These are phyloP conservation scores for Solanum virginianum DNA, from an alignment of 257 asterid species.

Conservation along the genomic window DNA sequence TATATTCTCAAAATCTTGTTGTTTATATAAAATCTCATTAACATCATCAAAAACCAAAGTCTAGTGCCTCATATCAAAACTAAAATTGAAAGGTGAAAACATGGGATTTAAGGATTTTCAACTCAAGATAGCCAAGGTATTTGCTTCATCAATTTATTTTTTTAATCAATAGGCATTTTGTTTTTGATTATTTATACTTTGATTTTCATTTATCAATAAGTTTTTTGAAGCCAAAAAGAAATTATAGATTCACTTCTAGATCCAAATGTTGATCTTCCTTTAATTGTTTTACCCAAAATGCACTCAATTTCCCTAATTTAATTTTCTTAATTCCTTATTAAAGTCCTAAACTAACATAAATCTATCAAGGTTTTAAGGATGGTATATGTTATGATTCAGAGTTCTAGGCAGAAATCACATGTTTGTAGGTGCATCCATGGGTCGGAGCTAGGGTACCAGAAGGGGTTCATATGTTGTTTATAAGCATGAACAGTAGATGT, in stretches of 20 bases:
- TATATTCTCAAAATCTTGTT: not conserved
- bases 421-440: not conserved
- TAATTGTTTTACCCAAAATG: not conserved
- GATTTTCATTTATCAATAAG: not conserved
- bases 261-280: not conserved
- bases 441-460: not conserved
- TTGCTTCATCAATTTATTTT: not conserved
- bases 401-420: not conserved
- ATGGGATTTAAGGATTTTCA: conserved; percentile 38
- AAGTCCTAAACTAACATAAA: not conserved
- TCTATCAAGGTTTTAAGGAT: not conserved
- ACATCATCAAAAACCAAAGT: not conserved
- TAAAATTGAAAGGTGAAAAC: not conserved
- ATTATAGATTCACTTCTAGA: not conserved
- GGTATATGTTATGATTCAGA: not conserved
- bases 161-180: not conserved
- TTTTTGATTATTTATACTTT: not conserved
- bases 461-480: too few species aligned
- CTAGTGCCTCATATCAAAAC: not conserved
- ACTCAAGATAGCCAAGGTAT: conserved; percentile 37
- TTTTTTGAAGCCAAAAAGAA: not conserved
- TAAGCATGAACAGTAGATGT: too few species aligned
- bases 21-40: not conserved
- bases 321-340: not conserved
- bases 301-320: not conserved